Percentiles rank a stretch among this genome's conserved stretches.
These are phyloP conservation scores for Spongiforma sp. DNA, from an alignment of 1,284 basidiomycete genomes.

Conservation along the genomic window DNA sequence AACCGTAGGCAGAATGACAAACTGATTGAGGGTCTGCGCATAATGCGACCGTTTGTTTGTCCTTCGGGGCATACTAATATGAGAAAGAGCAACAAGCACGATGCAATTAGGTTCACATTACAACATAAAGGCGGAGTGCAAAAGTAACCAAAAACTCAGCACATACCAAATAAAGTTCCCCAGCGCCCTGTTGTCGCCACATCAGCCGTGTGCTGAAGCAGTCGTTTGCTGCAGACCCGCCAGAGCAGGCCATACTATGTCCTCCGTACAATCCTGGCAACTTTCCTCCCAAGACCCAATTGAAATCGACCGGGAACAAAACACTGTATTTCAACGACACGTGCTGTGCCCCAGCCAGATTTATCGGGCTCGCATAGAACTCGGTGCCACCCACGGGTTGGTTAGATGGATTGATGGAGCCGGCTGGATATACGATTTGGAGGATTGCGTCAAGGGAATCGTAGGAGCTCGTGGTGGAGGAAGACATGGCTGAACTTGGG, in stretches of 20 bases:
- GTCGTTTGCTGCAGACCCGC: constrained; percentile 62
- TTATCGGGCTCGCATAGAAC: constrained; percentile 69
- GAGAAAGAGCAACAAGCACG: not conserved
- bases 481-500: no score
- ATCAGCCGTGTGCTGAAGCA: constrained; percentile 80
- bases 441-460: no score
- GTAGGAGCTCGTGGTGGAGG: no score
- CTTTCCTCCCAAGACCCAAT: constrained; percentile 75
- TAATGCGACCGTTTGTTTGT: constrained; percentile 58
- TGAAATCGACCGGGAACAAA: constrained; percentile 67
- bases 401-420: constrained; percentile 65
- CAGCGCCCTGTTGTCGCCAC: constrained; percentile 67
- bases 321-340: constrained; percentile 65
- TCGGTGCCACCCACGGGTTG: constrained; percentile 67
- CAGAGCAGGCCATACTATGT: constrained; percentile 65
- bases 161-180: constrained; percentile 76
- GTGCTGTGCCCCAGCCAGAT: constrained; percentile 52
- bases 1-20: constrained; percentile 68
- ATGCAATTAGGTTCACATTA: no score
- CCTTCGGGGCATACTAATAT: constrained; percentile 66
- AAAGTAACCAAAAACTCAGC: not conserved
- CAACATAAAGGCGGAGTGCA: not conserved
- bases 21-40: constrained; percentile 62
- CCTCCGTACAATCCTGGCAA: constrained; percentile 77
- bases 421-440: no score